Evolutionary conservation across 176 grass and related monocot species (phyloP), one percentile per base, ranked within the genome.

Genomic region (Eleusine indica): DNA sequence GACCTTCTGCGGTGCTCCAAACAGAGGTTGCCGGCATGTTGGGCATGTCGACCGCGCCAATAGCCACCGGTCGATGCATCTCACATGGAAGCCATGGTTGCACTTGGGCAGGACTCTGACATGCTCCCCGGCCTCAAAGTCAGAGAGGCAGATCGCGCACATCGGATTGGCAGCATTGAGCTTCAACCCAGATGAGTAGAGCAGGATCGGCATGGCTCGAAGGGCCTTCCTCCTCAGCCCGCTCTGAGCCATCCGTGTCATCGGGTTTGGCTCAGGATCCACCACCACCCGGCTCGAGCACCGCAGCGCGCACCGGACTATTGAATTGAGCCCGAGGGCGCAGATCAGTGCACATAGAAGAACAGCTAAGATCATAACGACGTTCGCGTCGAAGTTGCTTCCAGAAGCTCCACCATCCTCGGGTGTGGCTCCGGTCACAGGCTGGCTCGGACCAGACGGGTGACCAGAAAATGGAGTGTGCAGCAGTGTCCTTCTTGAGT

Each of bases 61-160:
- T 54, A 97, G 90, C 95, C 95, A 97, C 28, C 90, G 88, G 82
- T 97, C 95, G 74, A 97, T 91, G 87, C 95, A 97, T 52, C 84
- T 60, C 68, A 93, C 92, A 65, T 97, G 95, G 83, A 97, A 97
- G 39, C 95, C 95, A 61, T 97, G 95, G 56, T 82, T 91, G 84
- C 95, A 97, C 52, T 56, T 93, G 66, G 87, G 90, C 30, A 97
- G 93, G 78, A 93, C 90, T 82, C 93, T 92, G 15, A 97, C 43
- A 11, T 79, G 78, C 62, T 97, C 95, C 7, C 92, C 92, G 0
- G 79, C 79, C 85, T 91, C 92, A 21, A 97, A 97, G 70, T 97
- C 92, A 4, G 88, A 91, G 16, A 97, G 92, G 61, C 95, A 97
- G 37, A 97, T 91, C 4, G 79, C 87, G 4, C 95, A 97, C 67